Base-by-base conservation (phyloP, 768 basidiomycete species). In the Mycena polygramma region DNA sequence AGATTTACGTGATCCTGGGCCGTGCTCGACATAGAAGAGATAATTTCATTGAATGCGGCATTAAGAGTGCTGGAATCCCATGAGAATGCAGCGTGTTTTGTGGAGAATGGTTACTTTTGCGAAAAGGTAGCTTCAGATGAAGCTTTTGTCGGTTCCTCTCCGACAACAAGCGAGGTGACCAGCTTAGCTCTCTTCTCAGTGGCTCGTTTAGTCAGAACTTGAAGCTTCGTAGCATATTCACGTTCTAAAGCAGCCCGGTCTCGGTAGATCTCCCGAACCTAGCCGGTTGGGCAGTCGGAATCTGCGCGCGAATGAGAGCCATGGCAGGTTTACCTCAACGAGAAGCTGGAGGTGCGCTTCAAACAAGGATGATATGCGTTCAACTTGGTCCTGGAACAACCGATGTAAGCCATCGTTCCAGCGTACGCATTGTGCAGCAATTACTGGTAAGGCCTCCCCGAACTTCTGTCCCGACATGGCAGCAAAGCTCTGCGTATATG, bases 161-260 rank as follows among this genome's bases (percentile, higher is more conserved):
- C 94, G 13, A 94, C 79, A 10, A 92, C 87, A 26, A 92, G 81
- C 11, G 80, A 75, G 0, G 82, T 75, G 66, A 87, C 87, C 65
- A 84, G 84, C 79, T 88, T 93, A 53, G 79, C 81, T 79, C 92
- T 93, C 86, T 90, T 93, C 52, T 95, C 94, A 13, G 83, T 80
- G 1, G 90, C 90, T 76, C 90, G 94, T 78, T 87, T 90, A 10
- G 85, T 85, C 39, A 96, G 79, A 19, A 83, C 79, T 75, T 91
- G 90, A 13, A 96, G 83, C 77, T 92, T 94, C 30, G 80, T 77
- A 0, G 93, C 92, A 77, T 94, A 95, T 77, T 96, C 94, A 60
- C 91, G 89, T 79, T 96, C 94, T 14, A 95, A 81, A 9, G 83
- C 85, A 13, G 83, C 89, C 53, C 91, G 87, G 59, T 91, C 91